phyloP scores from a whole-genome alignment of 2,329 filamentous ascomycete species.

The Phyllosticta citrichinensis region DNA sequence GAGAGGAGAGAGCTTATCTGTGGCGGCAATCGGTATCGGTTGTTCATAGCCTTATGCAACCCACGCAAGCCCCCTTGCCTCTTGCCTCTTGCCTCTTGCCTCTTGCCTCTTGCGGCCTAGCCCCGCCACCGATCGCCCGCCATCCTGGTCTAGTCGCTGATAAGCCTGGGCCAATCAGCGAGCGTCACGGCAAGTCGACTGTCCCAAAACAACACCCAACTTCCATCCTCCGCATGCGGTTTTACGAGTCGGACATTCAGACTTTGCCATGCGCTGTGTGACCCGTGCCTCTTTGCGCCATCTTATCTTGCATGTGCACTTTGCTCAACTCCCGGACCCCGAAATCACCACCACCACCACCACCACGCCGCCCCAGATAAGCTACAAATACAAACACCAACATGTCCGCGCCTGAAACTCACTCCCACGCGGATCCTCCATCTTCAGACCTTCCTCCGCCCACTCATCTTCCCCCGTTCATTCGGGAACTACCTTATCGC shows the following conservation, averaged over 20 bases:
- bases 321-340: neutral
- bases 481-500: neutral
- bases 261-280: neutral
- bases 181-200: neutral
- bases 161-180: neutral
- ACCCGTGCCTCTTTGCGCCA: neutral
- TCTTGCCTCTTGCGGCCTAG: slow-evolving; percentile 2
- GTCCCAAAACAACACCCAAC: neutral
- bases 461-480: neutral
- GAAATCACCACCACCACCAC: neutral
- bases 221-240: neutral
- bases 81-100: too few relatives aligned
- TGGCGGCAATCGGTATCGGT: slow-evolving; percentile 1
- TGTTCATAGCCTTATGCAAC: slow-evolving; percentile 11
- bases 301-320: neutral
- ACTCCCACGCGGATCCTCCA: neutral
- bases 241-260: neutral
- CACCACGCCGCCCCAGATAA: neutral
- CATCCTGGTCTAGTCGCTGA: neutral
- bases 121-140: neutral
- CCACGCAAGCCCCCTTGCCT: slow-evolving; percentile 5
- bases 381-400: neutral
- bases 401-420: neutral
- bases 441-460: neutral
- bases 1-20: slow-evolving; percentile 1